A percentile compares a stretch with the other conserved stretches of the same genome.
Conservation (phyloP, 192 early-diverging fungal genomes). For the Obelidium mucronatum region DNA sequence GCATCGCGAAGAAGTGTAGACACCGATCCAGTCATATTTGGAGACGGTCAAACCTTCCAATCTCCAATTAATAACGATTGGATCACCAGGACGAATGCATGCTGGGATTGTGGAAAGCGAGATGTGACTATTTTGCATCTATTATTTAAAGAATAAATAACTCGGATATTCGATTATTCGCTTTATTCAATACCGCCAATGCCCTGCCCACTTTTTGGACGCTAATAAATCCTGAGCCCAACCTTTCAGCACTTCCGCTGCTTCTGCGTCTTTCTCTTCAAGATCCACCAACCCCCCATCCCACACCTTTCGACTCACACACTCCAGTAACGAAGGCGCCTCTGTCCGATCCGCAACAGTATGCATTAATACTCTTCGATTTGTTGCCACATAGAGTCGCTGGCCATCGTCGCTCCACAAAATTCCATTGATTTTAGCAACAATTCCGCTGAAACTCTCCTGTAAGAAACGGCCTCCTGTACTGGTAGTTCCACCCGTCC, state of each 20-base stretch:
- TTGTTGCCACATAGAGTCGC: conserved; percentile 15
- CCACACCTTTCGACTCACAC: conserved; percentile 7
- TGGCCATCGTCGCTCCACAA: conserved; percentile 29
- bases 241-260: neutral
- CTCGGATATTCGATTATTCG: too few species aligned
- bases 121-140: too few species aligned
- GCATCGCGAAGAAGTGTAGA: neutral
- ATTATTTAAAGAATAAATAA: too few species aligned
- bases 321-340: neutral
- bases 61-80: conserved; percentile 11
- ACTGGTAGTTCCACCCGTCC: neutral
- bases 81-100: conserved; percentile 12
- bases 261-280: neutral
- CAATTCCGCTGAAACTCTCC: conserved; percentile 9
- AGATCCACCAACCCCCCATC: neutral
- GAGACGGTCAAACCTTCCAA: neutral
- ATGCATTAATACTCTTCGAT: conserved; percentile 25
- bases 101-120: conserved; percentile 1
- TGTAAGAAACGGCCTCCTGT: neutral
- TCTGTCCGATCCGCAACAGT: neutral
- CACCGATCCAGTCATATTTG: conserved; percentile 1
- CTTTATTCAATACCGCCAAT: too few species aligned
- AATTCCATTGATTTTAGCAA: conserved; percentile 15
- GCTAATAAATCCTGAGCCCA: neutral
- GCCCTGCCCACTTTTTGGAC: conserved; percentile 9